Base-by-base conservation (phyloP, 2,329 filamentous ascomycete species). In the Myriosclerotinia scirpicola region DNA sequence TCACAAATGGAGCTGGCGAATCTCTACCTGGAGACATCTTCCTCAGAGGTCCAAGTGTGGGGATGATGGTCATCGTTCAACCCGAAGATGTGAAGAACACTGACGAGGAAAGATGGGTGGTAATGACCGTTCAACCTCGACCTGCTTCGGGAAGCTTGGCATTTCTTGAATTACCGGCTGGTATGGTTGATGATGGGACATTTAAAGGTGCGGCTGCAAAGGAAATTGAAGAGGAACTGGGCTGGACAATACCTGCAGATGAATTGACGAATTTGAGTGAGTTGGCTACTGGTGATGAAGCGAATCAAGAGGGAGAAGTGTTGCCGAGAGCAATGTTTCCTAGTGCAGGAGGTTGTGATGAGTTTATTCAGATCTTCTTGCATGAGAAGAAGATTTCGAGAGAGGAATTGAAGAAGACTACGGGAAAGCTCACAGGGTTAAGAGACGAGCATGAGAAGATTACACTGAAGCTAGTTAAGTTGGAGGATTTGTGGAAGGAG, bases 161-260 rank as follows among this genome's bases (percentile, higher is more conserved):
- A 48, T 82, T 87, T 69, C 78, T 83, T 3, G 83, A 88, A 74
- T 71, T 88, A 15, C 86, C 86, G 0, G 86, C 86, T 0, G 82
- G 85, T 8, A 83, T 87, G 84, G 80, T 87, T 3, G 83, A 86
- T 71, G 80, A 81, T 17, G 83, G 82, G 0, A 81, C 78, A 38
- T 88, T 88, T 72, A 80, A 80, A 15, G 86, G 86, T 34, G 80
- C 80, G 0, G 86, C 86, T 2, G 86, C 86, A 3, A 81, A 79
- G 71, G 86, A 89, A 78, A 85, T 89, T 12, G 69, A 83, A 68
- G 86, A 88, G 77, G 86, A 88, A 75, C 78, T 87, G 2, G 85
- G 83, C 7, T 72, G 88, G 14, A 79, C 78, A 59, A 86, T 88
- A 48, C 75, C 76, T 3, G 80, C 82, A 58, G 75, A 78, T 11